Conservation (phyloP, 179 eudicot species). For the Dionaea muscipula region DNA sequence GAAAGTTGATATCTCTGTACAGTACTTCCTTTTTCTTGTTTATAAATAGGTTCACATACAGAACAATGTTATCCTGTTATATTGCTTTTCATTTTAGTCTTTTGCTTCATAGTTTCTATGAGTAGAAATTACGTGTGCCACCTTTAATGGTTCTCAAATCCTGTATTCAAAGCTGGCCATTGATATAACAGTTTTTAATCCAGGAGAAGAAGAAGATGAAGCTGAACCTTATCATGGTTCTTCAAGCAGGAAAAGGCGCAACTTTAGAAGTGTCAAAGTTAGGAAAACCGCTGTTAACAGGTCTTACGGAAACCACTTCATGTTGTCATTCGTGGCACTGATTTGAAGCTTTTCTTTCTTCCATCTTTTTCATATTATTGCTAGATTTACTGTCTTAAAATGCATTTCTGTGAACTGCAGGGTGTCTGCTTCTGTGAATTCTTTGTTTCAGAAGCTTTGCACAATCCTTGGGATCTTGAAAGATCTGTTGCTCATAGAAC, state of each 20-base stretch:
- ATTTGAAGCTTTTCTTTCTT: not conserved
- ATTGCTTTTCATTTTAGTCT: not conserved
- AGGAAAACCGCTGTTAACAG: slow-evolving; percentile 54
- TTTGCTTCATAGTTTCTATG: not conserved
- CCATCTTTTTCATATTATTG: not conserved
- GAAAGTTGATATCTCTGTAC: not conserved
- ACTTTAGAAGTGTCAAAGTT: slow-evolving; percentile 45
- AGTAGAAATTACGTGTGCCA: no score
- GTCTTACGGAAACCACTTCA: slow-evolving; percentile 18
- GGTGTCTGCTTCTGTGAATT: slow-evolving; percentile 60
- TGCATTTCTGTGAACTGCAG: slow-evolving; percentile 23
- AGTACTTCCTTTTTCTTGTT: not conserved
- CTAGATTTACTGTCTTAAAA: slow-evolving; percentile 1
- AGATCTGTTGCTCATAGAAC: slow-evolving; percentile 71
- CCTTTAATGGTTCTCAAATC: no score
- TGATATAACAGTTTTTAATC: slow-evolving; percentile 1
- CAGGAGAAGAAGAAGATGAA: slow-evolving; percentile 77
- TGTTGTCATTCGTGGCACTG: not conserved
- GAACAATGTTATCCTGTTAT: not conserved
- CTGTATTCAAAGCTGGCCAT: no score
- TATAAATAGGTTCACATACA: not conserved
- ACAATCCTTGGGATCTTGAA: slow-evolving; percentile 61
- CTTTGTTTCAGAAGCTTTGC: slow-evolving; percentile 76
- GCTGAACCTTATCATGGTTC: slow-evolving; percentile 60
- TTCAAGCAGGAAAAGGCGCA: slow-evolving; percentile 72